These are phyloP conservation scores for Filosporella fistucella DNA, from an alignment of 495 filamentous ascomycete species.

Conservation along the genomic window DNA sequence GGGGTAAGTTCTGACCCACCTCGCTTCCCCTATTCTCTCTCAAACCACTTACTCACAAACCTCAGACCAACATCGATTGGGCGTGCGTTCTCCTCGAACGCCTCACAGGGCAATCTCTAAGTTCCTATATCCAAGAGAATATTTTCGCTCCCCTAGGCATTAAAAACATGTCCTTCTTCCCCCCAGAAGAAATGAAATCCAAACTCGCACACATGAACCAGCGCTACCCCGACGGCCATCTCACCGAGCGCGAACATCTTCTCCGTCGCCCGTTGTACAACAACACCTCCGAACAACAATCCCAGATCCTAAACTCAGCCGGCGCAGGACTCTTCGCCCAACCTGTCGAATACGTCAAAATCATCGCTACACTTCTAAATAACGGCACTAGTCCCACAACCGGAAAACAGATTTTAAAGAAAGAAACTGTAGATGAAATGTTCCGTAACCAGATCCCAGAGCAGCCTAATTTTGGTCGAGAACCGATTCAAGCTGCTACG, in stretches of 20 bases:
- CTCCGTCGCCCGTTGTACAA: slow-evolving; percentile 36
- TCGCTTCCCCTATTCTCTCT: neutral
- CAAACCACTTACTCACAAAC: neutral
- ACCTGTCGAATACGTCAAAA: slow-evolving; percentile 47
- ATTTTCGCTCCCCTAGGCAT: slow-evolving; percentile 55
- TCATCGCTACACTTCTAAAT: slow-evolving; percentile 45
- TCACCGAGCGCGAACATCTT: slow-evolving; percentile 42
- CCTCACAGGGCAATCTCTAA: slow-evolving; percentile 41
- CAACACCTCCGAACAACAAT: slow-evolving; percentile 28
- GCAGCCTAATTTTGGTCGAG: slow-evolving; percentile 43
- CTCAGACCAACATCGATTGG: slow-evolving; percentile 50
- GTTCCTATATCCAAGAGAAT: slow-evolving; percentile 50
- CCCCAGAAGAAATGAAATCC: slow-evolving; percentile 41
- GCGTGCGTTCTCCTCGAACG: slow-evolving; percentile 53
- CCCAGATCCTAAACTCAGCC: slow-evolving; percentile 42
- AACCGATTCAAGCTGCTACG: slow-evolving; percentile 42
- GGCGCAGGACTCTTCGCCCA: slow-evolving; percentile 52
- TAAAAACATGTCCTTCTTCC: slow-evolving; percentile 49
- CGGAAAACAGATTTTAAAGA: slow-evolving; percentile 37
- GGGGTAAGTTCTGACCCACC: slow-evolving; percentile 36
- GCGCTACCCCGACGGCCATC: slow-evolving; percentile 32
- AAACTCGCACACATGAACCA: slow-evolving; percentile 47
- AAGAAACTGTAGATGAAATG: slow-evolving; percentile 51
- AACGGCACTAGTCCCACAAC: slow-evolving; percentile 46
- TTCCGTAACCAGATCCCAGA: slow-evolving; percentile 56